phyloP scores from a whole-genome alignment of 257 asterid species.

The Craterostigma plantagineum region DNA sequence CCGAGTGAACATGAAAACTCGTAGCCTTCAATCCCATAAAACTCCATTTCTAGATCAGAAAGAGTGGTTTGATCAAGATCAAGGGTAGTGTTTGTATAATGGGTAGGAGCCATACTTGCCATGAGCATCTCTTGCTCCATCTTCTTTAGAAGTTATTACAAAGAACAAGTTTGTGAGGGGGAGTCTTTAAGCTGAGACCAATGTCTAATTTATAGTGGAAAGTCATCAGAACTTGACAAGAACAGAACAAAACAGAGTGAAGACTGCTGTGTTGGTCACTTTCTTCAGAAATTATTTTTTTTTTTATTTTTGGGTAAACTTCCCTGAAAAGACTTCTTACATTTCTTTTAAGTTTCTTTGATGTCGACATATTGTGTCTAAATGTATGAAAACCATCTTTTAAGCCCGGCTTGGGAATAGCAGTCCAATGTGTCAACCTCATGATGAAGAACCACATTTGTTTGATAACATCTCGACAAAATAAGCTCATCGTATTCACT shows the following conservation, averaged over 20 bases:
- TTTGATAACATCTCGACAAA: no score
- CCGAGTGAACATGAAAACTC: constrained; percentile 21
- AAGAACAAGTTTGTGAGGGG: no score
- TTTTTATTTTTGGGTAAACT: constrained; percentile 10
- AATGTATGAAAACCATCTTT: background rate
- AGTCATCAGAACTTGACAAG: background rate
- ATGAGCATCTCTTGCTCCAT: no score
- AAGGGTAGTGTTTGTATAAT: background rate
- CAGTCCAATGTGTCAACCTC: constrained; percentile 17
- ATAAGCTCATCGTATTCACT: no score
- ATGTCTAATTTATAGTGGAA: no score
- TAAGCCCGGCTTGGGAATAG: constrained; percentile 11
- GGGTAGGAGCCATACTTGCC: no score
- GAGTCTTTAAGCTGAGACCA: no score
- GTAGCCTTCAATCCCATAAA: background rate
- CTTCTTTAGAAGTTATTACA: no score
- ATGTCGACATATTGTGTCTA: constrained; percentile 3
- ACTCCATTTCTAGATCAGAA: constrained; percentile 9
- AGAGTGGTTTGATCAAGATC: no score
- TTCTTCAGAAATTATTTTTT: constrained; percentile 6
- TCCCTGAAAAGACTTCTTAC: constrained; percentile 18
- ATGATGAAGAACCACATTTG: constrained; percentile 2
- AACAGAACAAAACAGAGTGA: constrained; percentile 8
- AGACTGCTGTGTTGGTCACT: constrained; percentile 17
- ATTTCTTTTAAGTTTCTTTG: constrained; percentile 29